These are phyloP conservation scores for Aureobasidium sp. DNA, from an alignment of 2,329 filamentous ascomycete genomes.

Conservation along the genomic window DNA sequence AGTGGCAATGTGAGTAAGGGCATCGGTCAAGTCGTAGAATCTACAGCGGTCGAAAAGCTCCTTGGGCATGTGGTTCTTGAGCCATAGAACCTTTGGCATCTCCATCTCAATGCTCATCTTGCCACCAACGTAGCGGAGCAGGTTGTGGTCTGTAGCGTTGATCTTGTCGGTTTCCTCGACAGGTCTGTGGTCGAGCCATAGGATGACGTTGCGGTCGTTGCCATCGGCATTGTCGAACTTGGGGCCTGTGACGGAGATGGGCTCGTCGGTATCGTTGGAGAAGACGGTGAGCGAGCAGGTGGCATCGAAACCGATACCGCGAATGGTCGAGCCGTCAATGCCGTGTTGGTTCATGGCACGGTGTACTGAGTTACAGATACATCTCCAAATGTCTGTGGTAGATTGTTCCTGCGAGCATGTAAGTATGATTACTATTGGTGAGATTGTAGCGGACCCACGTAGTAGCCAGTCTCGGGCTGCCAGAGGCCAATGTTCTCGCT, in stretches of 20 bases:
- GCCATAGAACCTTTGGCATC: constrained; percentile 94
- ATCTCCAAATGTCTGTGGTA: constrained; percentile 91
- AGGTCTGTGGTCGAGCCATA: constrained; percentile 95
- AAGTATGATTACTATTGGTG: neutral
- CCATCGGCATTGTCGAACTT: constrained; percentile 68
- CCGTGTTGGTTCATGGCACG: constrained; percentile 73
- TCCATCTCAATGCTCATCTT: constrained; percentile 99
- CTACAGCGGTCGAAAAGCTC: constrained; percentile 89
- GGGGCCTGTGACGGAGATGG: constrained; percentile 80
- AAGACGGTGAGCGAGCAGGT: constrained; percentile 96
- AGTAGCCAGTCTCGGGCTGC: constrained; percentile 47
- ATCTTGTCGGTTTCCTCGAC: constrained; percentile 86
- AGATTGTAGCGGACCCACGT: constrained; percentile 29
- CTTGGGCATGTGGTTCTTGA: constrained; percentile 95
- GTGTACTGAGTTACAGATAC: constrained; percentile 83
- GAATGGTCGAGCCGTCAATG: constrained; percentile 65
- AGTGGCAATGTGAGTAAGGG: constrained; percentile 87
- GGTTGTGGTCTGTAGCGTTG: constrained; percentile 84
- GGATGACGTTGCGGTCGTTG: constrained; percentile 86
- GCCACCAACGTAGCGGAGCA: constrained; percentile 91
- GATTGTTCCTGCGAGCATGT: constrained; percentile 73
- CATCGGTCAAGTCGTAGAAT: constrained; percentile 92
- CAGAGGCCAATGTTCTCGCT: constrained; percentile 45
- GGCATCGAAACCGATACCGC: constrained; percentile 92
- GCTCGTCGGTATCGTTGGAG: constrained; percentile 78